These are phyloP conservation scores for Pezizomycotina sp. DNA, from an alignment of 2,329 filamentous ascomycete genomes.

Conservation along the genomic window DNA sequence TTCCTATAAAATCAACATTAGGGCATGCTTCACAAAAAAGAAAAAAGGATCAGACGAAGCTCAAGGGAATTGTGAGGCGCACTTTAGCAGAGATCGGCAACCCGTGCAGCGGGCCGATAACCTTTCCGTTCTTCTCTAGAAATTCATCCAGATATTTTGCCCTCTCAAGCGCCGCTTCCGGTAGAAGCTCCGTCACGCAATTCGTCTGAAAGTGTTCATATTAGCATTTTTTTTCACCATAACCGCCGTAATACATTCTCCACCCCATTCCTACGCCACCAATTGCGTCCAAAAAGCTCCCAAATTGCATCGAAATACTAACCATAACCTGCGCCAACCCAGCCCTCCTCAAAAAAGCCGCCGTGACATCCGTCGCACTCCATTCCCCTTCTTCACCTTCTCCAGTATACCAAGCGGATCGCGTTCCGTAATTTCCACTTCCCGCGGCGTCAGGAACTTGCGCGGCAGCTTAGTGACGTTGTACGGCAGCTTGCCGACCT, in stretches of 20 bases:
- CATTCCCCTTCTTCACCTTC: conserved; percentile 33
- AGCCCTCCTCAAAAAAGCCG: conserved; percentile 40
- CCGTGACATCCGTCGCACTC: conserved; percentile 33
- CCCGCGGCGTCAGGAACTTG: conserved; percentile 33
- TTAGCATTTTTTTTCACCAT: not conserved
- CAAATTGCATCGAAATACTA: conserved; percentile 4
- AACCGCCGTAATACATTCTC: not conserved
- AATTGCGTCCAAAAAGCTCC: not conserved
- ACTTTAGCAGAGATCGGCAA: conserved; percentile 37
- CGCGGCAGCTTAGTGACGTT: conserved; percentile 35
- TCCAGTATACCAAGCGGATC: conserved; percentile 32
- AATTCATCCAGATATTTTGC: conserved; percentile 28
- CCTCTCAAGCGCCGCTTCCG: conserved; percentile 26
- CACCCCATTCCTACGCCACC: conserved; percentile 1
- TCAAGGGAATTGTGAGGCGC: too few species aligned
- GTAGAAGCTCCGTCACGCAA: conserved; percentile 34
- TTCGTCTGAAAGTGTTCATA: conserved; percentile 28
- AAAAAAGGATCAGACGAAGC: too few species aligned
- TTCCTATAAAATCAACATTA: too few species aligned
- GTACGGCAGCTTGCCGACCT: conserved; percentile 28
- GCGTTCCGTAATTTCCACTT: conserved; percentile 37
- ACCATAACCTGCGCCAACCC: conserved; percentile 38
- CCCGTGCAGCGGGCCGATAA: conserved; percentile 30
- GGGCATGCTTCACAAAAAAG: too few species aligned
- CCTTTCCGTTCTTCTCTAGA: conserved; percentile 25